A percentile compares a stretch with the other conserved stretches of the same genome.
Conservation (phyloP, 2,329 filamentous ascomycete genomes). For the Dactylella cylindrospora region DNA sequence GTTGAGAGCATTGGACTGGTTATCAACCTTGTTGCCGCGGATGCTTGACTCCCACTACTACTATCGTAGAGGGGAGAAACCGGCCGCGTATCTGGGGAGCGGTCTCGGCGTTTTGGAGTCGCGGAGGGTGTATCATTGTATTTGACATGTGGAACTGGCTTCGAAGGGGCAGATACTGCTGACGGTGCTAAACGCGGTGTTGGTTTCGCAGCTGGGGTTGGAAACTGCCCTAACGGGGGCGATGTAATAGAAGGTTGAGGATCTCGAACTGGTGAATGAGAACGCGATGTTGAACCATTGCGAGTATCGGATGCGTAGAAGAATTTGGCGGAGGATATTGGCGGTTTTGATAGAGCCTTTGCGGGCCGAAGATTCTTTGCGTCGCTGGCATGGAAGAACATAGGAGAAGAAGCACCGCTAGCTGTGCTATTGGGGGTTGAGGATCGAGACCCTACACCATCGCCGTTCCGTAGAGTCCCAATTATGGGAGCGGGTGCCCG, state of each 20-base stretch:
- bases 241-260: slow-evolving; percentile 11
- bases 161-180: neutral
- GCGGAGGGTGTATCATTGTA: slow-evolving; percentile 12
- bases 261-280: slow-evolving; percentile 35
- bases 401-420: slow-evolving; percentile 55
- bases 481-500: slow-evolving; percentile 5
- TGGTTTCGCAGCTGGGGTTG: slow-evolving; percentile 6
- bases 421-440: slow-evolving; percentile 49
- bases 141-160: slow-evolving; percentile 28
- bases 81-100: slow-evolving; percentile 28
- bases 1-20: slow-evolving; percentile 19
- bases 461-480: slow-evolving; percentile 47
- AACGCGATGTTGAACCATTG: slow-evolving; percentile 29
- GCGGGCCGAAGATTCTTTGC: slow-evolving; percentile 56
- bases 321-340: slow-evolving; percentile 61
- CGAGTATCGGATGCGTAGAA: slow-evolving; percentile 69
- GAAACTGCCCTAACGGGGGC: too few species aligned
- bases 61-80: slow-evolving; percentile 35
- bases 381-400: slow-evolving; percentile 93
- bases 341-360: slow-evolving; percentile 55
- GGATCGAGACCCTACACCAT: slow-evolving; percentile 50
- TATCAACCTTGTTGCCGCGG: slow-evolving; percentile 20
- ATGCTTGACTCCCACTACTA: slow-evolving; percentile 35
- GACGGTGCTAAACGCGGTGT: slow-evolving; percentile 3
- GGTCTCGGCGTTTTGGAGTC: slow-evolving; percentile 23